These are phyloP conservation scores for Xylaria scruposa DNA, from an alignment of 495 filamentous ascomycete species.

Conservation along the genomic window DNA sequence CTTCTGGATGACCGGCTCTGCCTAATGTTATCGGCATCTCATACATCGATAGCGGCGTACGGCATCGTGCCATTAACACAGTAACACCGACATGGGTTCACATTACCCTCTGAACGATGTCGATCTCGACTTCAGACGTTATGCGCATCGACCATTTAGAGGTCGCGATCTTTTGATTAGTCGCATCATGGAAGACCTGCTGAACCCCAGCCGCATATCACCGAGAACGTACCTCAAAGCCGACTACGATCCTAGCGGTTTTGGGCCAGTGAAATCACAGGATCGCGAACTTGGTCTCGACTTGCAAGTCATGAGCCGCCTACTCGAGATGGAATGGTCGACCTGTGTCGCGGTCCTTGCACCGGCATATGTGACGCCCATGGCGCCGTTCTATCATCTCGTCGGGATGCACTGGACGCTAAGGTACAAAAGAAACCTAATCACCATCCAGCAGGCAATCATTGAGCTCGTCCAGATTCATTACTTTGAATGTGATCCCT, in stretches of 20 bases:
- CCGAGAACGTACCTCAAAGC: constrained; percentile 26
- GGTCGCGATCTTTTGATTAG: constrained; percentile 45
- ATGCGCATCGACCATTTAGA: constrained; percentile 42
- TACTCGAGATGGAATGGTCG: constrained; percentile 33
- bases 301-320: constrained; percentile 34
- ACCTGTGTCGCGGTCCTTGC: neutral
- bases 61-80: neutral
- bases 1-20: neutral
- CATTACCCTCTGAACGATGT: constrained; percentile 49
- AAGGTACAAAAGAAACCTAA: neutral
- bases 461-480: constrained; percentile 40
- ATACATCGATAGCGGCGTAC: neutral
- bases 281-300: constrained; percentile 38
- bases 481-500: constrained; percentile 41
- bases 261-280: constrained; percentile 27
- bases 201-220: constrained; percentile 33
- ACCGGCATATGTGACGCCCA: neutral
- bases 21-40: neutral
- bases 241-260: constrained; percentile 7
- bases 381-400: neutral
- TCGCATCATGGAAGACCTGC: constrained; percentile 46
- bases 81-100: constrained; percentile 28
- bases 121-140: constrained; percentile 41
- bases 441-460: constrained; percentile 23
- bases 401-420: neutral